A percentile compares a stretch with the other conserved stretches of the same genome.
Conservation (phyloP, 2,329 filamentous ascomycete genomes). For the Pseudogymnoascus sp. region DNA sequence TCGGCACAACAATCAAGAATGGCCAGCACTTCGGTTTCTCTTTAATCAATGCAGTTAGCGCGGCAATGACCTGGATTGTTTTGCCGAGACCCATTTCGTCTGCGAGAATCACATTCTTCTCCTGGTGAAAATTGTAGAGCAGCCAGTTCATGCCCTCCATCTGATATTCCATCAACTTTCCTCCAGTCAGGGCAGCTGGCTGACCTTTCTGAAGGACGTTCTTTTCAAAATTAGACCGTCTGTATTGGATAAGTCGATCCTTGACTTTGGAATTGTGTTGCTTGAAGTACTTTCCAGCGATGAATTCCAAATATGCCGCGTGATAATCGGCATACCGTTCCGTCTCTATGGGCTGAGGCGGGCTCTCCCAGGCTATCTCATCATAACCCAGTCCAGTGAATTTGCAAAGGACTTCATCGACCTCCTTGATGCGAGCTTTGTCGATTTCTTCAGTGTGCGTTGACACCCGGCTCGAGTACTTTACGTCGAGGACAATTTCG, state of each 20-base stretch:
- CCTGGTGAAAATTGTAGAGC: constrained; percentile 76
- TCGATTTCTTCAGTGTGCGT: constrained; percentile 60
- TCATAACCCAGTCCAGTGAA: constrained; percentile 90
- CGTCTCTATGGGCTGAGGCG: constrained; percentile 54
- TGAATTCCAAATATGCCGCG: constrained; percentile 76
- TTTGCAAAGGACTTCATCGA: constrained; percentile 73
- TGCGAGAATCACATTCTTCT: constrained; percentile 81
- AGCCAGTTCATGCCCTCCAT: constrained; percentile 92
- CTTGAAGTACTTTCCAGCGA: constrained; percentile 66
- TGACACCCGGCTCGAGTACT: constrained; percentile 47
- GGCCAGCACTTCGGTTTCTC: constrained; percentile 70
- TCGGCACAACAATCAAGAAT: constrained; percentile 87
- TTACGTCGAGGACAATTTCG: constrained; percentile 82
- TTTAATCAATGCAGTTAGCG: constrained; percentile 66
- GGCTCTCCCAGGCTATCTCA: constrained; percentile 81
- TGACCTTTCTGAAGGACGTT: constrained; percentile 61
- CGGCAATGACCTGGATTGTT: constrained; percentile 83
- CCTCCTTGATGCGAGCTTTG: constrained; percentile 60
- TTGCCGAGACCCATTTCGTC: constrained; percentile 99
- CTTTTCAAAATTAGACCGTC: constrained; percentile 55
- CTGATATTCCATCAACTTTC: constrained; percentile 88
- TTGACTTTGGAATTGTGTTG: constrained; percentile 50
- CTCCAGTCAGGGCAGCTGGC: constrained; percentile 64
- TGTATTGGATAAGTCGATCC: constrained; percentile 60
- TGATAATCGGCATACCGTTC: constrained; percentile 73